Evolutionary conservation across 164 flowering plant genomes (phyloP).

Genomic region (Chimonanthus salicifolius): DNA sequence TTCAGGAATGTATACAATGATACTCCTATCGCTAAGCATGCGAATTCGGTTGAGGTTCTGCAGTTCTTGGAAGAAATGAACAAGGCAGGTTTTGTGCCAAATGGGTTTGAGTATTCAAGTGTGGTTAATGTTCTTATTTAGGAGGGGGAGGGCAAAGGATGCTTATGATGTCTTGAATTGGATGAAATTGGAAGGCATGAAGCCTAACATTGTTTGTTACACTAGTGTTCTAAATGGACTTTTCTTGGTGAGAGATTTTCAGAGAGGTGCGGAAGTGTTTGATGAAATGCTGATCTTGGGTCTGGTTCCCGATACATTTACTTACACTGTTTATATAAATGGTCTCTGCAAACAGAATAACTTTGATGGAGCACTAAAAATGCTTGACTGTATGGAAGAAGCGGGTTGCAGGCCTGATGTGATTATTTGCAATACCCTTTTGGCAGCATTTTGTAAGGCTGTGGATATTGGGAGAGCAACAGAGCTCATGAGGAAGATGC

Average conservation of each 20-base stretch:
- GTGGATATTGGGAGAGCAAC: slow-evolving; percentile 37
- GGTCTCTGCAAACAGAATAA: slow-evolving; percentile 60
- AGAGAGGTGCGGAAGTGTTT: slow-evolving; percentile 50
- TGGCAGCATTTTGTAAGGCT: slow-evolving; percentile 31
- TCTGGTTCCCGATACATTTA: slow-evolving; percentile 56
- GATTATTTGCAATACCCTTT: slow-evolving; percentile 40
- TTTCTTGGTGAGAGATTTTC: slow-evolving; percentile 30
- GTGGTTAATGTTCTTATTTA: slow-evolving; percentile 53
- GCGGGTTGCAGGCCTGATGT: slow-evolving; percentile 60
- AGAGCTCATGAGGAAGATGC: slow-evolving; percentile 41
- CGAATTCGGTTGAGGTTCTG: slow-evolving; percentile 29
- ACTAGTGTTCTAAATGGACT: slow-evolving; percentile 52
- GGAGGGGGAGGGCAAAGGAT: slow-evolving; percentile 30
- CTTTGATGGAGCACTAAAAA: slow-evolving; percentile 39
- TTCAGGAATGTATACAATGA: slow-evolving; percentile 32
- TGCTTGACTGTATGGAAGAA: slow-evolving; percentile 55
- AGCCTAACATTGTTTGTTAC: slow-evolving; percentile 56
- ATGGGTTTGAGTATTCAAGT: slow-evolving; percentile 33
- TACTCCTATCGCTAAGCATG: slow-evolving; percentile 30
- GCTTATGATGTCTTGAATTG: slow-evolving; percentile 44
- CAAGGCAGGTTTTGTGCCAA: slow-evolving; percentile 41
- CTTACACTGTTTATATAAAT: slow-evolving; percentile 57
- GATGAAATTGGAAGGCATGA: slow-evolving; percentile 59
- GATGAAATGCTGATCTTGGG: slow-evolving; percentile 82
- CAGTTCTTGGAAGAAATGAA: slow-evolving; percentile 41